Evolutionary conservation across 1,284 basidiomycete species (phyloP).

Genomic region (Stygiomarasmius scandens): DNA sequence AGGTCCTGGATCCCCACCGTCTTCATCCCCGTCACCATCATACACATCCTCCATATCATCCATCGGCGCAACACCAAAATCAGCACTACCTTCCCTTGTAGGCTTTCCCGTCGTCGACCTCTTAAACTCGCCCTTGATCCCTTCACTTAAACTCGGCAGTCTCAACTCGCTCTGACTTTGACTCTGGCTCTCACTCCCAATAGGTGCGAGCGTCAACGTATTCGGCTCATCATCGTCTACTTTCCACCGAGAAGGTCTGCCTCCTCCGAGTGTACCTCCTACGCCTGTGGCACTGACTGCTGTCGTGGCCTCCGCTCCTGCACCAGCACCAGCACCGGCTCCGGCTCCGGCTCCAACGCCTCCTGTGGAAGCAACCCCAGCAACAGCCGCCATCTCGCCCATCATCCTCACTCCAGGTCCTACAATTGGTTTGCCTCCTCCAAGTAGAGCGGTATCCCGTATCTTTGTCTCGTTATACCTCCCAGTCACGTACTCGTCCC

Average conservation of each 20-base stretch:
- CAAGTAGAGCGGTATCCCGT: slow-evolving; percentile 78
- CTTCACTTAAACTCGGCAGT: slow-evolving; percentile 13
- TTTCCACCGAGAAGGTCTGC: slow-evolving; percentile 57
- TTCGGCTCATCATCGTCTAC: slow-evolving; percentile 69
- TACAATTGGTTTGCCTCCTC: slow-evolving; percentile 78
- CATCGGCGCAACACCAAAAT: slow-evolving; percentile 65
- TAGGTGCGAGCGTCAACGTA: slow-evolving; percentile 18
- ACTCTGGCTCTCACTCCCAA: not conserved
- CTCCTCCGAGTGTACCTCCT: slow-evolving; percentile 10
- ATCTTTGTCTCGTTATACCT: slow-evolving; percentile 85
- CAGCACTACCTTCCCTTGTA: slow-evolving; percentile 56
- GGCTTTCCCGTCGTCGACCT: slow-evolving; percentile 46
- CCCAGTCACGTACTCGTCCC: slow-evolving; percentile 87
- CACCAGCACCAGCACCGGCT: too few species aligned
- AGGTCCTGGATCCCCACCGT: too few species aligned
- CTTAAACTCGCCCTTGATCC: slow-evolving; percentile 60
- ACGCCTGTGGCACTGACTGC: too few species aligned
- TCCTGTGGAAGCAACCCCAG: too few species aligned
- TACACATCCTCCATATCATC: slow-evolving; percentile 38
- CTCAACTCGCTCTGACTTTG: not conserved
- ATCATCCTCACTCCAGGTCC: slow-evolving; percentile 31
- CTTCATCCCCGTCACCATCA: too few species aligned
- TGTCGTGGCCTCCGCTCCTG: too few species aligned
- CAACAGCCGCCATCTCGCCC: not conserved
- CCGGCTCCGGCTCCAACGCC: not conserved